These are phyloP conservation scores for Digitaria exilis DNA, from an alignment of 202 grass and related monocot genomes.

Conservation along the genomic window DNA sequence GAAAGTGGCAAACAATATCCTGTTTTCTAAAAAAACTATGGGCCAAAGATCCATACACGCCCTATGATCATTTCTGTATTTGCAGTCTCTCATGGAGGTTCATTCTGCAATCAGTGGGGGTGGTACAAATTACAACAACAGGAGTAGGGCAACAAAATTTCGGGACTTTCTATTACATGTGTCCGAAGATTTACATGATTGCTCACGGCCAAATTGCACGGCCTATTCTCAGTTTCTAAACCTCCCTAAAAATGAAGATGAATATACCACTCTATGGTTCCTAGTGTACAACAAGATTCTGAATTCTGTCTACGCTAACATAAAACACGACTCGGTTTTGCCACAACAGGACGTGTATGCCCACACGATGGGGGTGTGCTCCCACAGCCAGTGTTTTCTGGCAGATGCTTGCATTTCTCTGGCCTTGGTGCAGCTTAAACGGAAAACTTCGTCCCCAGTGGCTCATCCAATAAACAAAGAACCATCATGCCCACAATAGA, in stretches of 20 bases:
- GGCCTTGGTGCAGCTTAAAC: not conserved
- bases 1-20: no score
- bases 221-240: not conserved
- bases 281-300: slow-evolving; percentile 38
- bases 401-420: not conserved
- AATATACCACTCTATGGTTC: slow-evolving; percentile 28
- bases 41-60: no score
- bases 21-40: no score
- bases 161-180: slow-evolving; percentile 28
- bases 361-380: not conserved
- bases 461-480: not conserved
- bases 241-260: slow-evolving; percentile 26
- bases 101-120: not conserved
- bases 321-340: slow-evolving; percentile 32
- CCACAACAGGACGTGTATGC: not conserved
- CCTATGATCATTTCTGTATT: no score
- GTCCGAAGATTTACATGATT: slow-evolving; percentile 36
- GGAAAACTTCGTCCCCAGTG: slow-evolving; percentile 21
- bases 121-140: not conserved
- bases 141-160: slow-evolving; percentile 41
- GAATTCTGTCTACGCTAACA: slow-evolving; percentile 47
- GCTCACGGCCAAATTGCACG: not conserved
- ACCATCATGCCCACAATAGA: slow-evolving; percentile 84
- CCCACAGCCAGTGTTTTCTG: not conserved
- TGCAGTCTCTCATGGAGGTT: not conserved